These are phyloP conservation scores for Aspergillus cavernicola DNA, from an alignment of 495 filamentous ascomycete genomes.

Conservation along the genomic window DNA sequence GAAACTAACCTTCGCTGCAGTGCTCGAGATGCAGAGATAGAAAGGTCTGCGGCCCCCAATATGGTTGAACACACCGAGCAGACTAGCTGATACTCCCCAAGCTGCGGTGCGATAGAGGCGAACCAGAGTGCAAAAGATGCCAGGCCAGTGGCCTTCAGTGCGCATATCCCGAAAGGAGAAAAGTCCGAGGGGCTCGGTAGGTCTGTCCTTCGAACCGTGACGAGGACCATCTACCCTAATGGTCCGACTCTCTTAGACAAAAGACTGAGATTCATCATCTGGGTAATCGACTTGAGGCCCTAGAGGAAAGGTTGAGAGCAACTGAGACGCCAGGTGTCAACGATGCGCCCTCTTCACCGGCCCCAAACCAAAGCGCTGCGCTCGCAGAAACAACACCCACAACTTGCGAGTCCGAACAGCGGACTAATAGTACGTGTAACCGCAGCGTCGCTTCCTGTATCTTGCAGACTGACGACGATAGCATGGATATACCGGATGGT, in stretches of 20 bases:
- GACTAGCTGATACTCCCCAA: not conserved
- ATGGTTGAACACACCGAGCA: too few species aligned
- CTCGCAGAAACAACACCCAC: not conserved
- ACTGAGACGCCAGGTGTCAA: not conserved
- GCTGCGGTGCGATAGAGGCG: constrained; percentile 3
- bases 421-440: not conserved
- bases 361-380: not conserved
- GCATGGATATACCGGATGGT: constrained; percentile 6
- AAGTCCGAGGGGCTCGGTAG: not conserved
- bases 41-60: constrained; percentile 3
- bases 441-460: not conserved
- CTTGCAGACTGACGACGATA: not conserved
- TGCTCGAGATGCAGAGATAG: constrained; percentile 5
- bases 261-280: not conserved
- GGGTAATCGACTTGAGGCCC: constrained; percentile 1
- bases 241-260: not conserved
- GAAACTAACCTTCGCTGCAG: not conserved
- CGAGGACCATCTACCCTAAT: not conserved
- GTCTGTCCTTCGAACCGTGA: not conserved
- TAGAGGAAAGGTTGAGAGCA: not conserved
- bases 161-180: constrained; percentile 2
- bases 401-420: not conserved
- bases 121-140: constrained; percentile 6
- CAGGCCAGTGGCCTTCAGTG: not conserved
- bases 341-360: not conserved